These are phyloP conservation scores for Helicocarpus griseus DNA, from an alignment of 2,329 filamentous ascomycete genomes.

Conservation along the genomic window DNA sequence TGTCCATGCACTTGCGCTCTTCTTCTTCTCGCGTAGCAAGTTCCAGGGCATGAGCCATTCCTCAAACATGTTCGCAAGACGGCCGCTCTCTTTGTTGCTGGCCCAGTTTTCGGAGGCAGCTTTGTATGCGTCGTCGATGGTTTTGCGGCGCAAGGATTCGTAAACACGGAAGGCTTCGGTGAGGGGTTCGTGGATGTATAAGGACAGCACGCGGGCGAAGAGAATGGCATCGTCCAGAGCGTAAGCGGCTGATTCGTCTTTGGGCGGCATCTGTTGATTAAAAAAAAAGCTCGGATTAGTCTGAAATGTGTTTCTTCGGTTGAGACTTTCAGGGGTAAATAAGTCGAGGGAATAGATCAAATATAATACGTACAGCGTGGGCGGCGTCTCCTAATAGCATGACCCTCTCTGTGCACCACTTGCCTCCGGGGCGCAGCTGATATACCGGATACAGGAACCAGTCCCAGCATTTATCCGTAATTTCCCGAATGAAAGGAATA, in stretches of 20 bases:
- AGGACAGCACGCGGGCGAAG: slow-evolving; percentile 29
- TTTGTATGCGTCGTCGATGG: slow-evolving; percentile 31
- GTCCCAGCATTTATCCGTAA: slow-evolving; percentile 25
- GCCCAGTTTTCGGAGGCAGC: slow-evolving; percentile 31
- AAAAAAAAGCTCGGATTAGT: neutral
- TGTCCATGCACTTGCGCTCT: slow-evolving; percentile 24
- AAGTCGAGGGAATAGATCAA: neutral
- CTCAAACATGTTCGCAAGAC: slow-evolving; percentile 25
- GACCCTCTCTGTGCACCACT: slow-evolving; percentile 31
- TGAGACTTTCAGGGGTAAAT: neutral
- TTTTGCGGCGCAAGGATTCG: slow-evolving; percentile 27
- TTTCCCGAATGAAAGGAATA: slow-evolving; percentile 29
- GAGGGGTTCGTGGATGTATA: slow-evolving; percentile 25
- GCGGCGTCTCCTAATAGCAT: slow-evolving; percentile 39
- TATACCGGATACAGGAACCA: slow-evolving; percentile 40
- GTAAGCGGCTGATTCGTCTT: slow-evolving; percentile 37
- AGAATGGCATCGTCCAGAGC: slow-evolving; percentile 38
- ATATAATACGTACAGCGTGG: slow-evolving; percentile 30
- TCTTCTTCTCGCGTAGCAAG: slow-evolving; percentile 19
- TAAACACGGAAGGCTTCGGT: slow-evolving; percentile 28
- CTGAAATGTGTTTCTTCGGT: neutral
- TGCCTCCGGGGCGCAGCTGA: slow-evolving; percentile 27
- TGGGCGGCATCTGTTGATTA: slow-evolving; percentile 35
- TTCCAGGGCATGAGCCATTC: slow-evolving; percentile 31
- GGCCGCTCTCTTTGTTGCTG: slow-evolving; percentile 28